Evolutionary conservation across 345 rosid genomes (phyloP), one percentile per base, ranked within the genome.

Genomic region (Aquilaria yunnanensis): DNA sequence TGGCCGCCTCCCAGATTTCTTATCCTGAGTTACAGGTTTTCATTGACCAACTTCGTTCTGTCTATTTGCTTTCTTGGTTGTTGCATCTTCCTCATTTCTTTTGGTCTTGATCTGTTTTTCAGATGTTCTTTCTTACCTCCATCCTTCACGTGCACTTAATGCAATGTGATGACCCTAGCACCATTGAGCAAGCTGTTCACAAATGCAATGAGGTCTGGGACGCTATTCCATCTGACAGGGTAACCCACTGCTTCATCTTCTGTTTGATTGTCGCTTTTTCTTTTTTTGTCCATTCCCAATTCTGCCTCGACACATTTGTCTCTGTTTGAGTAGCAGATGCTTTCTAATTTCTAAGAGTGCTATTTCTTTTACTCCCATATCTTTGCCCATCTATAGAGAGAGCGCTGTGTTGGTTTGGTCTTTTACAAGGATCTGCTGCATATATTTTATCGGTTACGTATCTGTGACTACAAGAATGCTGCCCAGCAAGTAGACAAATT

Each of bases 91-190:
- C 32, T 45, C 29, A 59, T 16, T 43, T 14, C 33, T 56, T 60
- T 47, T 37, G 2, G 55, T 33, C 61, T 3, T 62, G 14, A 14
- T 67, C 37, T 45, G 12, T 34, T 32, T 33, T 11, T 60, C 71
- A 93, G 96, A 85, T 94, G 97, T 94, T 94, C 83, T 94, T 94
- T 62, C 85, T 87, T 4, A 85, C 96, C 66, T 86, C 96, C 12
- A 69, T 82, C 48, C 81, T 94, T 53, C 99, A 94, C 23, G 99
- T 85, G 62, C 97, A 87, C 68, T 90, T 94, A 51, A 90, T 90
- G 91, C 95, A 83, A 77, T 90, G 97, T 95, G 78, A 73, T 47
- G 91, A 90, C 66, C 88, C 82, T 55, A 82, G 62, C 67, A 75
- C 78, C 9, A 90, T 94, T 60, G 91, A 84, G 52, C 77, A 66